Percentiles rank a stretch among this genome's conserved stretches.
phyloP scores from a whole-genome alignment of 192 early-diverging fungal genomes.

The Cetraspora pellucida region DNA sequence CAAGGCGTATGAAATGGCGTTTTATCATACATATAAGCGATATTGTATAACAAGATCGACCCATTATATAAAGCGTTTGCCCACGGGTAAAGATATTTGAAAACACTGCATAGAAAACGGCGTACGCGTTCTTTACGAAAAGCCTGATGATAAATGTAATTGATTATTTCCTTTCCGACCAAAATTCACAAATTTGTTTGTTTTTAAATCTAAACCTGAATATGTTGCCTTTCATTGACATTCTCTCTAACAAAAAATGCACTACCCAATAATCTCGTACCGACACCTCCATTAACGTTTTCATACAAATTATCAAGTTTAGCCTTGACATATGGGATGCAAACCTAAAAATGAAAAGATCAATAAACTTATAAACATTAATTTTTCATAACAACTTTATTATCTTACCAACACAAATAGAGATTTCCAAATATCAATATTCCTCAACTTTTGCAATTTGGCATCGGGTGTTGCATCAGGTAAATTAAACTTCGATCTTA shows the following conservation, averaged over 20 bases:
- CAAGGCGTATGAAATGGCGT: constrained; percentile 83
- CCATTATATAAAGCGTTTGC: constrained; percentile 71
- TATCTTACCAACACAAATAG: constrained; percentile 61
- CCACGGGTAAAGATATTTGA: constrained; percentile 68
- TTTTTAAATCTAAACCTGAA: background rate
- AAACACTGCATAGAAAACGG: constrained; percentile 1
- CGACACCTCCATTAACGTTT: constrained; percentile 60
- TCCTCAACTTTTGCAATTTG: constrained; percentile 51
- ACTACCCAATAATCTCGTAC: constrained; percentile 67
- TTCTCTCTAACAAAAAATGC: constrained; percentile 39
- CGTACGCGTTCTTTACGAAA: background rate
- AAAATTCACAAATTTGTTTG: background rate
- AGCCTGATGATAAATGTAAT: background rate
- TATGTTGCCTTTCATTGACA: background rate
- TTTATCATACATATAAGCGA: constrained; percentile 84
- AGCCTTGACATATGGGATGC: constrained; percentile 74
- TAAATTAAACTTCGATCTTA: constrained; percentile 21
- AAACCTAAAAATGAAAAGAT: constrained; percentile 46
- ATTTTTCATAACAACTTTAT: background rate
- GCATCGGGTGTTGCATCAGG: constrained; percentile 24
- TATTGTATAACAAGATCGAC: constrained; percentile 66
- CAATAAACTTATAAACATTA: background rate
- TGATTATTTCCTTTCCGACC: background rate
- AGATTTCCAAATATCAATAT: constrained; percentile 61
- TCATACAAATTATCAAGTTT: constrained; percentile 78